Evolutionary conservation across 139 green algal genomes (phyloP).

Genomic region (Desmodesmus armatus): DNA sequence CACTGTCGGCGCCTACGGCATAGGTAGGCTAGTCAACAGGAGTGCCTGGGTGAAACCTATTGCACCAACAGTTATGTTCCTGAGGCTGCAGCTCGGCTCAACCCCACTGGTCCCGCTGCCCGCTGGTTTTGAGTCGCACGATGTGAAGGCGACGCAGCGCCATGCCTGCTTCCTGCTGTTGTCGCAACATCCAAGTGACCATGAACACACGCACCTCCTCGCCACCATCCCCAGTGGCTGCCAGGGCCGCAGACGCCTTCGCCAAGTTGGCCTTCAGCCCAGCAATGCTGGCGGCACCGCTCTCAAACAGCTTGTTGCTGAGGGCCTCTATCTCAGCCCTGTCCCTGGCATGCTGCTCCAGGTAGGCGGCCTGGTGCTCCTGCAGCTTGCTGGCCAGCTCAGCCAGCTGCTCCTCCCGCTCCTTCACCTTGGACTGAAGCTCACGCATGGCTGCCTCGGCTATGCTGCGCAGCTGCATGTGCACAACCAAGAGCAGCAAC

Average conservation of each 20-base stretch:
- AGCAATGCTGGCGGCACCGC: constrained; percentile 44
- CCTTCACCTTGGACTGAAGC: constrained; percentile 63
- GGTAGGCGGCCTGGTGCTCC: constrained; percentile 54
- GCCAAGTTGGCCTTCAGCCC: constrained; percentile 22
- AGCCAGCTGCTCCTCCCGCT: constrained; percentile 55
- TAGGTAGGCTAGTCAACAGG: no score
- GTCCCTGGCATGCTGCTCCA: constrained; percentile 61
- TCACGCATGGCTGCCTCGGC: constrained; percentile 73
- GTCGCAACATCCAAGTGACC: no score
- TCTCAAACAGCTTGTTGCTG: constrained; percentile 68
- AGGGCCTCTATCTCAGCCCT: constrained; percentile 69
- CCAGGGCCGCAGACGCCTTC: constrained; percentile 12
- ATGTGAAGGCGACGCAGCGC: no score
- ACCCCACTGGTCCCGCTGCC: no score
- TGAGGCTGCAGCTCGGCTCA: no score
- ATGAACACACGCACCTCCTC: no score
- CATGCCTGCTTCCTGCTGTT: no score
- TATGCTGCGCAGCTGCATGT: constrained; percentile 63
- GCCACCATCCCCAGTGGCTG: constrained; percentile 7
- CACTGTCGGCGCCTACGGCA: no score
- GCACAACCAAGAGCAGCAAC: background rate
- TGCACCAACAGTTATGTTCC: no score
- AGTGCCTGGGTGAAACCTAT: no score
- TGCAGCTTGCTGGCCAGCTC: constrained; percentile 48
- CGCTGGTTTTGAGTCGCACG: no score